Base-by-base conservation (phyloP, 2,329 filamentous ascomycete species). In the Pseudogymnoascus sp. region DNA sequence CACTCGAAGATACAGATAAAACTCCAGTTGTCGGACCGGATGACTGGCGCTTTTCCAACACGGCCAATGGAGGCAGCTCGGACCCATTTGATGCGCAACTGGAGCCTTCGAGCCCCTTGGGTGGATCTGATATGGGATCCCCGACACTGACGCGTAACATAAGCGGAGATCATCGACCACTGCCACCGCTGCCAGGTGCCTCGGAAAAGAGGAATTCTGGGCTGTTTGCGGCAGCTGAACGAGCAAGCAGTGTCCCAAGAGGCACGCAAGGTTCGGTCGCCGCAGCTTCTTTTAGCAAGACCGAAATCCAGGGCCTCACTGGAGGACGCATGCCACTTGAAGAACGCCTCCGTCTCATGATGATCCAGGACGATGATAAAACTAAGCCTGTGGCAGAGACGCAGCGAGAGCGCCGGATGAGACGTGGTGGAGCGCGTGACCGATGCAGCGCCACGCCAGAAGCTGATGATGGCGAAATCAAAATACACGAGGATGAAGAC, bases 1-100 rank as follows among this genome's bases (percentile, higher is more conserved):
- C 91, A 6, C 81, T 97, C 1, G 93, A 97, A 74, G 93, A 97
- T 70, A 93, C 91, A 4, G 91, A 96, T 70, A 97, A 97, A 79
- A 97, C 94, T 1, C 94, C 94, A 0, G 94, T 99, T 9, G 93
- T 99, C n/a, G 84, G 95, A 20, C 94, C 94, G 0, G 94, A 97
- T 69, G 91, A 97, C 72, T 99, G 94, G 94, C 86, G 89, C 65
- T 89, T 92, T 76, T 76, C 90, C 76, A 72, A 85, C 79, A 68
- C 84, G 6, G 67, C 71, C 47, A 32, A 54, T 18, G 63, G 70
- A 37, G 65, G 66, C 61, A 59, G 62, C 38, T 37, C 57, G 5
- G 57, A 58, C 11, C 34, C 20, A 18, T 63, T 66, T 60, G 67
- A 66, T 41, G 60, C 65, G 16, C 64, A 66, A 59, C 65, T 64